Base-by-base conservation (phyloP, 1,139 yeast genomes). In the Spathaspora sp. region DNA sequence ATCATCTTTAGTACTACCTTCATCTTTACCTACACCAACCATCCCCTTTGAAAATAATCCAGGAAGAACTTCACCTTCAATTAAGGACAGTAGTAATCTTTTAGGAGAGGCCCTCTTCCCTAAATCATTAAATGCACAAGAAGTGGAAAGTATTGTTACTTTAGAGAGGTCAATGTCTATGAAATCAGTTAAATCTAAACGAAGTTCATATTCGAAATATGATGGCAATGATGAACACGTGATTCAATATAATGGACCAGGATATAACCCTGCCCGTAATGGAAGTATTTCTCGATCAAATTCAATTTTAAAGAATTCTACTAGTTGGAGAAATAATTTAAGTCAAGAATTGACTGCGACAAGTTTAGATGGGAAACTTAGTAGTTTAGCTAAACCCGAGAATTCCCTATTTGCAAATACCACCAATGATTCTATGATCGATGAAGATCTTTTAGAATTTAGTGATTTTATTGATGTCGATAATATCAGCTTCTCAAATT, bases 101-200 rank as follows among this genome's bases (percentile, higher is more conserved):
- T 54, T 68, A 23, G 91, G 93, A 10, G 91, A 85, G 48, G 80
- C 83, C 0, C 65, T 86, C 38, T 86, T 86, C 60, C 95, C 95
- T 0, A 86, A 83, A 57, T 78, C 81, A 2, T 68, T 86, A 40
- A 83, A 76, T 51, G 72, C 79, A 0, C 81, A 77, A 46, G 95
- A 86, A 60, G 88, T 86, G 13, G 89, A 84, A 54, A 82, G 87
- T 43, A 86, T 86, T 50, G 84, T 84, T 1, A 80, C 89, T 4
- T 59, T 86, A 41, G 95, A 86, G 60, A 74, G 91, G 51, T 79
- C 86, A 15, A 70, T 89, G 52, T 84, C 90, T 2, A 68, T 80
- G 64, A 71, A 67, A 52, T 80, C 85, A 1, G 64, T 75, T 9
- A 70, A 56, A 55, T 67, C 68, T 41, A 72, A 74, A 56, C 57